Evolutionary conservation across 176 grass and related monocot genomes (phyloP), one percentile per base, ranked within the genome.

Genomic region (Eragrostis curvula): DNA sequence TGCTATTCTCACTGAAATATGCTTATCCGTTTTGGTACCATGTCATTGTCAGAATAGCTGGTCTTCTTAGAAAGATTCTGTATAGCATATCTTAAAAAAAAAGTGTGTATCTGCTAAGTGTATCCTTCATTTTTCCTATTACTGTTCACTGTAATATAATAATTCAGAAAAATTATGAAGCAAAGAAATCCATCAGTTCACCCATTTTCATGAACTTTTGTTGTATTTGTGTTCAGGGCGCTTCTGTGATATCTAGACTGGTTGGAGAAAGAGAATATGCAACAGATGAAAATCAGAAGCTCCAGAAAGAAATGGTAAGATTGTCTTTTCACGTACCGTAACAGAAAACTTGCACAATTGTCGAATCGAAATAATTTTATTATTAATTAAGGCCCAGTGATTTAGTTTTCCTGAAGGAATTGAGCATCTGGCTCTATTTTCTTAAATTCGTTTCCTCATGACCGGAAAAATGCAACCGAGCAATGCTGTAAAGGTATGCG

Each of bases 251-350:
- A 70, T 61, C 59, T 28, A 84, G 14, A 39, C 49, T 91, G 23
- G 69, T 68, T 42, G 62, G 77, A 81, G 88, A 95, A 68, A 85
- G 74, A 74, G 73, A 74, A 45, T 42, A 68, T 63, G 87, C 76
- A 42, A 69, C 76, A 66, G 63, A 93, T 58, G 50, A 91, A 86
- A 88, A 91, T 60, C 74, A 83, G 57, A 89, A 88, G 56, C 51
- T 90, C 50, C 65, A 41, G 39, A 56, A 79, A 67, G 51, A 95
- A 65, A 64, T 95, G 90, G 92, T 93, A 91, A 83, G 30, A n/a
- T n/a, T n/a, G n/a, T n/a, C n/a, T n/a, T n/a, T 50, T 75, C n/a
- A 49, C 8, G 16, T 71, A 40, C 43, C 9, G 15, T 56, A 23
- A 66, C 52, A 46, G 30, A 58, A 20, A 57, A 51, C n/a, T 60